Base-by-base conservation (phyloP, 2,329 filamentous ascomycete species). In the Magnaporthales sp. region DNA sequence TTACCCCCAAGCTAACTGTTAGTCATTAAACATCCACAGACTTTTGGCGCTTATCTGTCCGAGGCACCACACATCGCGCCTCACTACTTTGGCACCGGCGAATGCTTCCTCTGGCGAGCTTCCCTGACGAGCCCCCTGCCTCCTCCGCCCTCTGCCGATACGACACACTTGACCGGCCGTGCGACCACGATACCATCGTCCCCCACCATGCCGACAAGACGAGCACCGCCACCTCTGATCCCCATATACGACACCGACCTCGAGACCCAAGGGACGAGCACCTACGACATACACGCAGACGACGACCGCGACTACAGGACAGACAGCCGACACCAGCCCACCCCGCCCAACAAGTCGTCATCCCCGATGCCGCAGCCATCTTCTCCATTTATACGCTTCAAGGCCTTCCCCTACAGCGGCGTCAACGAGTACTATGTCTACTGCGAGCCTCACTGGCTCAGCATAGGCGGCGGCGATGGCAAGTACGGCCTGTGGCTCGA, bases 381-480 rank as follows among this genome's bases (percentile, higher is more conserved):
- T 4, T 86, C 88, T 4, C 91, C 94, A 69, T 84, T 88, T 29
- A 92, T 98, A 71, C 88, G 95, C 24, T 99, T 99, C 84, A 97
- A 97, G 78, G 94, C 94, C 0, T 99, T 98, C 73, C 93, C 94
- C 0, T 98, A 97, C 74, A 96, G 91, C 67, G 95, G 95, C 5
- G 86, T 96, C 56, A 98, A 99, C 76, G 95, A 98, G 77, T 99
- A 96, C 76, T 92, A 94, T 81, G 95, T 98, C 71, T 91, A 96
- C 73, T 98, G 94, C 78, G 93, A 98, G 78, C 83, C 87, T 3
- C 86, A 89, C 27, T 98, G 91, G 75, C 78, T 99, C 15, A 95
- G 91, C 73, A 84, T 98, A 24, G 95, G 95, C 11, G 94, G 92
- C 66, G 92, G 84, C 60, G 93, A 97, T 71, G 94, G 95, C 0